phyloP scores from a whole-genome alignment of 345 rosid species.

The Euphorbia tirucalli region DNA sequence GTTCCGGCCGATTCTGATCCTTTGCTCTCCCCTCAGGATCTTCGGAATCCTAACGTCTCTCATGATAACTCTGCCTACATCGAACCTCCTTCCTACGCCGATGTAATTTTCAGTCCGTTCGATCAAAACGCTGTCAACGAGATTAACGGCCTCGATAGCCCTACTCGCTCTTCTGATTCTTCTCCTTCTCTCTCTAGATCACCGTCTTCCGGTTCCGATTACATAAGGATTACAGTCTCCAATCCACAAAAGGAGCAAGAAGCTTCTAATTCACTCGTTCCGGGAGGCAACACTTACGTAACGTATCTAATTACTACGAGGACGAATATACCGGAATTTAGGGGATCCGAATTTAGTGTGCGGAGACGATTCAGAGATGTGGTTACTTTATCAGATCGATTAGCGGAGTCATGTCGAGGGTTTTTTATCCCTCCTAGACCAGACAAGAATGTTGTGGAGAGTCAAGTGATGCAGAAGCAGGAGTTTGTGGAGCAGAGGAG shows the following conservation, averaged over 20 bases:
- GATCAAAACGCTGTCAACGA: slow-evolving; percentile 53
- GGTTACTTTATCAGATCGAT: slow-evolving; percentile 73
- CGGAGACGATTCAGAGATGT: slow-evolving; percentile 81
- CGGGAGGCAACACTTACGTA: slow-evolving; percentile 66
- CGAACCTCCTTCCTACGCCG: slow-evolving; percentile 92
- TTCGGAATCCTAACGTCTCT: slow-evolving; percentile 35
- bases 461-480: slow-evolving; percentile 97
- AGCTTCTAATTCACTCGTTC: slow-evolving; percentile 63
- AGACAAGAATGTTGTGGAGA: slow-evolving; percentile 90
- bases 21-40: slow-evolving; percentile 42
- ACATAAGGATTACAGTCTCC: slow-evolving; percentile 74
- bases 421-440: slow-evolving; percentile 87
- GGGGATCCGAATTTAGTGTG: slow-evolving; percentile 64
- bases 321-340: slow-evolving; percentile 71
- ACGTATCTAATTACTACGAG: slow-evolving; percentile 81
- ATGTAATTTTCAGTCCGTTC: slow-evolving; percentile 77
- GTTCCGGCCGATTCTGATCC: slow-evolving; percentile 79
- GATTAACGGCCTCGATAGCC: slow-evolving; percentile 56
- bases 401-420: slow-evolving; percentile 81
- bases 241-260: slow-evolving; percentile 87
- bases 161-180: slow-evolving; percentile 36
- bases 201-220: slow-evolving; percentile 54
- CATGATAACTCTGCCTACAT: slow-evolving; percentile 45
- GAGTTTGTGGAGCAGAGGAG: slow-evolving; percentile 95
- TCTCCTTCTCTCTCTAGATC: slow-evolving; percentile 50